Evolutionary conservation across 2,329 filamentous ascomycete genomes (phyloP).

Genomic region (Herpotrichia juniperi): DNA sequence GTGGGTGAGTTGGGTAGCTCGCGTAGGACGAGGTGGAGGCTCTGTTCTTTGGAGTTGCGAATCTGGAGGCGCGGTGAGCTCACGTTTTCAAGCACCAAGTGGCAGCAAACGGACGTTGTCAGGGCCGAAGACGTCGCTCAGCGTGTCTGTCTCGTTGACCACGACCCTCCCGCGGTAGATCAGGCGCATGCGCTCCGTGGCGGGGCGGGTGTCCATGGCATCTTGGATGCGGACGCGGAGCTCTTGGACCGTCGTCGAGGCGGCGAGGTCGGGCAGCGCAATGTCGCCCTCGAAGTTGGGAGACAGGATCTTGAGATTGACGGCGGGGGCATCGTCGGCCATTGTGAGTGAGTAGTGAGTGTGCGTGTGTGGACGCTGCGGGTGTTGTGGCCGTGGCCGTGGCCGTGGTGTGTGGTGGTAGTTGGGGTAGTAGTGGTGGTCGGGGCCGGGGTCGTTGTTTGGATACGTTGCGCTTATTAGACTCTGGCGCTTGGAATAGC

Average conservation of each 20-base stretch:
- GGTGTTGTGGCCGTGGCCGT: slow-evolving; percentile 1
- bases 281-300: slow-evolving; percentile 46
- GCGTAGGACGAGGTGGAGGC: slow-evolving; percentile 46
- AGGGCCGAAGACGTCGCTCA: slow-evolving; percentile 58
- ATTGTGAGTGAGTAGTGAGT: slow-evolving; percentile 18
- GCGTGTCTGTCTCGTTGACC: slow-evolving; percentile 53
- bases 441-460: slow-evolving; percentile 16
- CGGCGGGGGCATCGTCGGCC: slow-evolving; percentile 25
- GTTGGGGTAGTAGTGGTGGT: slow-evolving; percentile 4
- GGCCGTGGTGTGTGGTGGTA: background rate
- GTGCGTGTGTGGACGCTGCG: background rate
- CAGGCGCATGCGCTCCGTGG: slow-evolving; percentile 57
- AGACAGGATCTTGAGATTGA: slow-evolving; percentile 49
- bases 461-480: slow-evolving; percentile 44
- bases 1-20: slow-evolving; percentile 31
- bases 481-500: slow-evolving; percentile 25
- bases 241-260: slow-evolving; percentile 54
- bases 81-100: background rate
- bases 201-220: slow-evolving; percentile 50
- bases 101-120: slow-evolving; percentile 52
- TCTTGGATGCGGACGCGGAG: slow-evolving; percentile 61
- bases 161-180: slow-evolving; percentile 64
- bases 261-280: slow-evolving; percentile 38
- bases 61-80: slow-evolving; percentile 28
- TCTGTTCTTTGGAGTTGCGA: slow-evolving; percentile 42